Conservation (phyloP, 768 basidiomycete species). For the Kwoniella shandongensis region DNA sequence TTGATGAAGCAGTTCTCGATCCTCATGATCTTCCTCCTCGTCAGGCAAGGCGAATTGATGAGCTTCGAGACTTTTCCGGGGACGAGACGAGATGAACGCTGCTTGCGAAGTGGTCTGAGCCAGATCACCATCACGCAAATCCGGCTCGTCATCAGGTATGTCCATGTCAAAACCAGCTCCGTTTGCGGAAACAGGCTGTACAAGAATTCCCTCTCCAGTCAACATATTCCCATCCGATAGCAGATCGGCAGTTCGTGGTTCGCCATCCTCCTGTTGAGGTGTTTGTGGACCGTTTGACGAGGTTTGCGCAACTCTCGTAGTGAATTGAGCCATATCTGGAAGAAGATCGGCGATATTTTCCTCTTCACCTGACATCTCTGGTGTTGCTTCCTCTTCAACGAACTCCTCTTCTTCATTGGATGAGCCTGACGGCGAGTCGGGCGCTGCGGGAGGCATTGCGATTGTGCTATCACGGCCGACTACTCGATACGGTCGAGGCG, state of each 20-base stretch:
- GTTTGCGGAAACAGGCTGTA: not conserved
- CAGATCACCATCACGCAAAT: not conserved
- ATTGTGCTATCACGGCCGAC: no score
- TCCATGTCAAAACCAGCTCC: not conserved
- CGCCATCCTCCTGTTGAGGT: not conserved
- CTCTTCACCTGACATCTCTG: not conserved
- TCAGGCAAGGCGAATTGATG: conserved; percentile 22
- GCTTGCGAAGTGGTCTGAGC: conserved; percentile 14
- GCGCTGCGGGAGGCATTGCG: no score
- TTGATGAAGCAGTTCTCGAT: conserved; percentile 23
- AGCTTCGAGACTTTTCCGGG: conserved; percentile 6
- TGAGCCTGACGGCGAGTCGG: no score
- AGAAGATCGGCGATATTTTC: not conserved
- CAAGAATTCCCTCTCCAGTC: no score
- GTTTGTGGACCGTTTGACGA: no score
- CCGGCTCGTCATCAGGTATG: not conserved
- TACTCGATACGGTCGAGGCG: no score
- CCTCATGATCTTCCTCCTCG: conserved; percentile 28
- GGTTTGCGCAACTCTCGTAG: no score
- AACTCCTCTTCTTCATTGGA: no score
- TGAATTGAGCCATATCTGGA: not conserved
- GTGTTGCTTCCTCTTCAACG: not conserved
- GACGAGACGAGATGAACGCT: conserved; percentile 9
- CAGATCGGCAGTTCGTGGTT: conserved; percentile 14
- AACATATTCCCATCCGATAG: conserved; percentile 8